phyloP scores from a whole-genome alignment of 352 stramenopile genomes.

The Phytopythium mirpurense region DNA sequence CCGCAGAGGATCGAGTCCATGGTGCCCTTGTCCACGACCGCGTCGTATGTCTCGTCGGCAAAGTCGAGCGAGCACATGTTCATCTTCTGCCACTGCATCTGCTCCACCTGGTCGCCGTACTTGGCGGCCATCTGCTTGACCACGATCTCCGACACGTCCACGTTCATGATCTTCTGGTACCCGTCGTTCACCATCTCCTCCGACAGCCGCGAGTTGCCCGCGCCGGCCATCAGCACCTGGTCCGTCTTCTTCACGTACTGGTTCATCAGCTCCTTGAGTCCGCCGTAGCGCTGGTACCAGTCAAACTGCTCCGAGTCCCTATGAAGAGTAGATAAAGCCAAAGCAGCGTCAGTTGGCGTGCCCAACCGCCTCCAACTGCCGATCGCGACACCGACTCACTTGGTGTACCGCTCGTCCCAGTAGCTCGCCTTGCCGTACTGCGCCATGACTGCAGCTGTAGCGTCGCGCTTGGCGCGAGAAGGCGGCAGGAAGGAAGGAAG shows the following conservation, averaged over 20 bases:
- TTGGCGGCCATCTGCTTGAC: slow-evolving; percentile 93
- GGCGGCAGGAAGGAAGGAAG: not conserved
- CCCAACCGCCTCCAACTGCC: not conserved
- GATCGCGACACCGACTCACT: no score
- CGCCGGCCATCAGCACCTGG: slow-evolving; percentile 89
- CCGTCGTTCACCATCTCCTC: slow-evolving; percentile 96
- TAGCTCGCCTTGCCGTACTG: slow-evolving; percentile 92
- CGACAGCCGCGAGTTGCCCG: slow-evolving; percentile 91
- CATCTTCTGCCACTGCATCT: slow-evolving; percentile 94
- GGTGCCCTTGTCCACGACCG: slow-evolving; percentile 93
- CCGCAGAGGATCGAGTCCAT: slow-evolving; percentile 95
- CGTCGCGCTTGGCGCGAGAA: no score
- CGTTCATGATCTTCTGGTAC: slow-evolving; percentile 94
- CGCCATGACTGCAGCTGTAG: slow-evolving; percentile 43
- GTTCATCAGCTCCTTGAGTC: slow-evolving; percentile 84
- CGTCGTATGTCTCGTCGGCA: slow-evolving; percentile 92
- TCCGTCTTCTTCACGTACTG: slow-evolving; percentile 95
- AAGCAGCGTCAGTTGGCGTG: not conserved
- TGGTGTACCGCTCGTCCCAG: slow-evolving; percentile 94
- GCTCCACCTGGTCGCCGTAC: slow-evolving; percentile 89
- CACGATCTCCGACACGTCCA: slow-evolving; percentile 93
- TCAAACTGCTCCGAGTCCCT: slow-evolving; percentile 93
- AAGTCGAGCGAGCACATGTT: slow-evolving; percentile 94
- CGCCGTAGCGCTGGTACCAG: slow-evolving; percentile 93
- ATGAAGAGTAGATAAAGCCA: not conserved